Conservation (phyloP, 2,329 filamentous ascomycete genomes). For the Exophiala xenobiotica region DNA sequence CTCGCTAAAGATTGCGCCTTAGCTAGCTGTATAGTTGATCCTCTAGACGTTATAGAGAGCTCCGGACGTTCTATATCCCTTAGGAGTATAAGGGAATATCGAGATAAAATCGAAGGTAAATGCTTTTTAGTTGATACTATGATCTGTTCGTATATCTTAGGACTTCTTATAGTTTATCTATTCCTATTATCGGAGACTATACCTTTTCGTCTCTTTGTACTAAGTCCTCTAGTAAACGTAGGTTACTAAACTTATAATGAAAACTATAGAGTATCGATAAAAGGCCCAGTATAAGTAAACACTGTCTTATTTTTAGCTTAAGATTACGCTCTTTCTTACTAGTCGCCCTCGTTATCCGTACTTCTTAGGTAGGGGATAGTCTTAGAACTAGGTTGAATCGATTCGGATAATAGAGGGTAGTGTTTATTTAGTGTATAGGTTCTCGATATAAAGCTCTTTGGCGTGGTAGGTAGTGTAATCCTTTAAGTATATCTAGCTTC, state of each 20-base stretch:
- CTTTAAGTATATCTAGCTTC: too few relatives aligned
- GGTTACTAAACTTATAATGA: neutral
- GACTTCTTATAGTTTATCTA: neutral
- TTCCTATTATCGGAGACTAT: neutral
- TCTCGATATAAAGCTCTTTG: too few relatives aligned
- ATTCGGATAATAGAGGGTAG: too few relatives aligned
- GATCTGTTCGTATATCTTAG: neutral
- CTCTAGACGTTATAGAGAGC: too few relatives aligned
- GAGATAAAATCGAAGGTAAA: neutral
- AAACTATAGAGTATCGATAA: neutral
- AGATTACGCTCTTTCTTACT: too few relatives aligned
- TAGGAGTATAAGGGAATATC: neutral
- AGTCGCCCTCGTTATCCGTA: too few relatives aligned
- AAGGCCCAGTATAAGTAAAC: neutral
- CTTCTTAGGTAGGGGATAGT: too few relatives aligned
- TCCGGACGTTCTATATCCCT: neutral
- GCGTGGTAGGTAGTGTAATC: too few relatives aligned
- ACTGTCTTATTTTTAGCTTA: slow-evolving; percentile 1
- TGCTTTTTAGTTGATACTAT: neutral
- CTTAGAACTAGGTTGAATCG: too few relatives aligned
- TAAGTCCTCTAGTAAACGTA: neutral
- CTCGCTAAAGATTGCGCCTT: neutral
- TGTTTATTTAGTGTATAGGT: too few relatives aligned
- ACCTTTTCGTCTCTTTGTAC: neutral
- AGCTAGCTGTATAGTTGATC: slow-evolving; percentile 1